Base-by-base conservation (phyloP, 2,329 filamentous ascomycete species). In the Alternaria sp. region DNA sequence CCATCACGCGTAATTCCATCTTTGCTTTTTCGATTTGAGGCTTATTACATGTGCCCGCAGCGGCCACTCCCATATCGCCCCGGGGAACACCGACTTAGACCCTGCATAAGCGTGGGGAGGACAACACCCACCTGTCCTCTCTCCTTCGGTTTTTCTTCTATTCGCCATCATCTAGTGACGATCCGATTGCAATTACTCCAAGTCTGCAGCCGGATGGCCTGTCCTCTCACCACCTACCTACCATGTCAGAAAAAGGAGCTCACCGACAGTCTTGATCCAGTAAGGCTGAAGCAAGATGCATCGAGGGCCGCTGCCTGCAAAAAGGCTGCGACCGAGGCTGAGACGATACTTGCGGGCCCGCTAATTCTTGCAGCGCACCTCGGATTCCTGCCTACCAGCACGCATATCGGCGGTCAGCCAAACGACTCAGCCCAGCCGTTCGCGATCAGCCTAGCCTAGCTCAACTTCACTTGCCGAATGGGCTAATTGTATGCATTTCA, bases 51-150 rank as follows among this genome's bases (percentile, higher is more conserved):
- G 20, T 50, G 46, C 46, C 20, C 46, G 46, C 46, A 20, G 46
- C 46, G 32, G 46, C 46, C 30, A 38, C 46, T 25, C 30, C 46
- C 30, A 43, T 7, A 28, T 40, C 25, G 38, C 25, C 22, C 50
- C 50, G 50, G 34, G 22, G 25, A 43, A 53, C 18, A 27, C 32
- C 53, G 32, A 41, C 5, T 12, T 20, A 40, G 55, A 60, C 59
- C 59, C 59, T 66, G 64, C 64, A 66, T 66, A 63, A 64, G 59
- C 44, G 61, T 61, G 53, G 45, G 43, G 20, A 38, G 14, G 14
- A 16, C 34, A n/a, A 8, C 34, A n/a, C 34, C 14, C 34, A 36
- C 12, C 32, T 36, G 32, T 36, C 32, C 10, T 30, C 28, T 30
- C 25, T 27, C 25, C 2, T 27, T 27, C 25, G 25, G 25, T 27